Evolutionary conservation across 1,139 yeast species (phyloP).

Genomic region (Torulaspora pretoriensis): DNA sequence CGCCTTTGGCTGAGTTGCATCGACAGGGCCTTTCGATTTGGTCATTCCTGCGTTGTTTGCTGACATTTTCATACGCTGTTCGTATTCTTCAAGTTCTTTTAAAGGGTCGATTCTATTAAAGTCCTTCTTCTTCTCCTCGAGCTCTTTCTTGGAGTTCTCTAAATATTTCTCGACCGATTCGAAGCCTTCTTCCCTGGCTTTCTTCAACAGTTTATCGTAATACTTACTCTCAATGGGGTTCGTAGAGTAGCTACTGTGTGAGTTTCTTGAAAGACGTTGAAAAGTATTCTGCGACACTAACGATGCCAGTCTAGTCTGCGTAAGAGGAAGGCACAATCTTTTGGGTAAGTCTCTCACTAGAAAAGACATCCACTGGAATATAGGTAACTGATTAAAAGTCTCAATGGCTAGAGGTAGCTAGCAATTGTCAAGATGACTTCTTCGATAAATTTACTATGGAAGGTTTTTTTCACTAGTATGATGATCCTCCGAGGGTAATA

Average conservation of each 20-base stretch:
- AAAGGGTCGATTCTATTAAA: constrained; percentile 66
- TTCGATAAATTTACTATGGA: not conserved
- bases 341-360: constrained; percentile 2
- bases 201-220: constrained; percentile 44
- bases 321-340: not conserved
- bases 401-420: not conserved
- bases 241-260: constrained; percentile 15
- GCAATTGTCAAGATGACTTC: not conserved
- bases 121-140: constrained; percentile 53
- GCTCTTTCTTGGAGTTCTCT: constrained; percentile 56
- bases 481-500: not conserved
- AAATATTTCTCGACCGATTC: constrained; percentile 58
- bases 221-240: constrained; percentile 33
- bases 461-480: not conserved
- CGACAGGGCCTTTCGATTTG: constrained; percentile 45
- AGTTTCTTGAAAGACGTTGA: constrained; percentile 1
- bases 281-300: not conserved
- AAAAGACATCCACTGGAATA: constrained; percentile 3
- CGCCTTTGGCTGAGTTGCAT: constrained; percentile 42
- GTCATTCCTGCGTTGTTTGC: constrained; percentile 29
- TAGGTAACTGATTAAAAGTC: not conserved
- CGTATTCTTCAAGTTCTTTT: constrained; percentile 58
- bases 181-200: constrained; percentile 43
- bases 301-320: constrained; percentile 4
- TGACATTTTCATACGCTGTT: constrained; percentile 39